Base-by-base conservation (phyloP, 495 filamentous ascomycete species). In the Tirmania nivea region DNA sequence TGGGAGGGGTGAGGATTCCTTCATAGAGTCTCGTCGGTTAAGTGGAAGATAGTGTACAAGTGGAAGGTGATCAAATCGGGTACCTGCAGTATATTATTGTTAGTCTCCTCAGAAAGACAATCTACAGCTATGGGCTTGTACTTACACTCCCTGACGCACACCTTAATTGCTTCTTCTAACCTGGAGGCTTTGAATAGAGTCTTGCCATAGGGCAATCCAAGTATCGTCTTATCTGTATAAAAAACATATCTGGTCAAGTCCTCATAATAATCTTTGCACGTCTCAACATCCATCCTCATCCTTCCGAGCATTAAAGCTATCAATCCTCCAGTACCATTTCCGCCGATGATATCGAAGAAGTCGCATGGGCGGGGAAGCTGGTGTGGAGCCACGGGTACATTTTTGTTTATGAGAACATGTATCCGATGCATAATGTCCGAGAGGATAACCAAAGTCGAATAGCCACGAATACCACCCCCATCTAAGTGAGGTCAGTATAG, bases 111-210 rank as follows among this genome's bases (percentile, higher is more conserved):
- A 31, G 1, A 31, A 31, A 31, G 25, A 31, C 25, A 31, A 31
- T 5, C n/a, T 25, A 3, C 25, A 1, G 25, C 25, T 31, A 31
- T 31, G 25, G 1, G 17, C 3, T 47, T 25, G 53, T 56, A 11
- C 92, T 84, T 67, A 45, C 39, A 45, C 39, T 93, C 83, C 53
- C 80, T 71, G 10, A 96, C 90, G 57, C 83, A 84, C 56, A 89
- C 81, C 63, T 76, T 79, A 65, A 99, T 95, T 2, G 85, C 87
- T 59, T 93, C 86, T 65, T 96, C 92, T 51, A 99, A 71, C 65
- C 83, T 87, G 9, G 85, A 90, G 8, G 92, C 92, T 69, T 99
- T 99, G 75, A 96, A 96, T 51, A 96, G 65, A 3, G 90, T 96
- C 16, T 84, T 87, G 42, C 82, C 77, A 60, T 89, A 93, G 0